Evolutionary conservation across 805 yeast genomes (phyloP).

Genomic region (Kuraishia hungarica): DNA sequence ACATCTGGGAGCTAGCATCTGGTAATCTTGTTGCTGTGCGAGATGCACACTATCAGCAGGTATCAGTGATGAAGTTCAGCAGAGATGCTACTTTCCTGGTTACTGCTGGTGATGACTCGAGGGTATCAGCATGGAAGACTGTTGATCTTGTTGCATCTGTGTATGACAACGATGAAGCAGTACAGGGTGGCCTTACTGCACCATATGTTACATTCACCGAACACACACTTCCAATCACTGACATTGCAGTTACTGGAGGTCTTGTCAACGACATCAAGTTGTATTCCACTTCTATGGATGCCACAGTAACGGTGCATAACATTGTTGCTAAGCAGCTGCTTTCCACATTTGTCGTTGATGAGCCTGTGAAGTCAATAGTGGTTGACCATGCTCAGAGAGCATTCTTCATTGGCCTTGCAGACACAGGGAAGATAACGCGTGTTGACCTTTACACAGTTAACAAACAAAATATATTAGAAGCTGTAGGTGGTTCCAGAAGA

Average conservation of each 20-base stretch:
- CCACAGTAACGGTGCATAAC: conserved; percentile 67
- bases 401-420: conserved; percentile 57
- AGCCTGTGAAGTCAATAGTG: conserved; percentile 46
- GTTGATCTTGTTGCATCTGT: conserved; percentile 40
- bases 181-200: conserved; percentile 29
- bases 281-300: conserved; percentile 64
- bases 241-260: conserved; percentile 35
- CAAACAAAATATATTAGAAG: conserved; percentile 33
- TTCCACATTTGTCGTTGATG: conserved; percentile 65
- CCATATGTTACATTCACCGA: conserved; percentile 56
- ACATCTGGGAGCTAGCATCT: conserved; percentile 77
- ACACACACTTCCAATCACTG: conserved; percentile 41
- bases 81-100: conserved; percentile 57
- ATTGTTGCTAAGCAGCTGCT: conserved; percentile 36
- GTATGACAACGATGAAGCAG: conserved; percentile 19
- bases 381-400: conserved; percentile 77
- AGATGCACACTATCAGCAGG: conserved; percentile 79
- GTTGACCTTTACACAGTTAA: conserved; percentile 43
- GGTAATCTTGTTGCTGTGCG: conserved; percentile 67
- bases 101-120: conserved; percentile 76
- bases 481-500: conserved; percentile 51
- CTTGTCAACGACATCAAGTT: conserved; percentile 49
- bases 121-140: conserved; percentile 68
- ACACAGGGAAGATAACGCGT: conserved; percentile 47
- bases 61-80: conserved; percentile 51